These are phyloP conservation scores for Thalia dealbata DNA, from an alignment of 176 grass and related monocot genomes.

Conservation along the genomic window DNA sequence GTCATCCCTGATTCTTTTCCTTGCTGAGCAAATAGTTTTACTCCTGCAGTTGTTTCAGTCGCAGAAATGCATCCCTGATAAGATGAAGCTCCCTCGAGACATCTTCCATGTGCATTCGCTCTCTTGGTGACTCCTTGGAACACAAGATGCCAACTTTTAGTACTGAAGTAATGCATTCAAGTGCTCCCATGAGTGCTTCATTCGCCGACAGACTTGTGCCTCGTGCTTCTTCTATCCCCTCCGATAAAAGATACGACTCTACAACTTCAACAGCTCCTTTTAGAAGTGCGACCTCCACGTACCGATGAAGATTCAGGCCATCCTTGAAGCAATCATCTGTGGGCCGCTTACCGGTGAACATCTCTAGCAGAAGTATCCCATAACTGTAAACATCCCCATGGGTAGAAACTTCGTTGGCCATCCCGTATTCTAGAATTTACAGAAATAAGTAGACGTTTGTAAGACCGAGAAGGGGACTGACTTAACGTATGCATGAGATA, in stretches of 20 bases:
- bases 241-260: neutral
- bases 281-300: neutral
- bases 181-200: neutral
- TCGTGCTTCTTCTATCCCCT: neutral
- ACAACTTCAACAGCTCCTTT: neutral
- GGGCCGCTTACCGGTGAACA: constrained; percentile 31
- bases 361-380: constrained; percentile 29
- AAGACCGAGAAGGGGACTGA: too few relatives aligned
- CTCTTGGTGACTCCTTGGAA: neutral
- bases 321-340: constrained; percentile 25
- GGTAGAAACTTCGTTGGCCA: too few relatives aligned
- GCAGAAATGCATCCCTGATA: neutral
- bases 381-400: constrained; percentile 35
- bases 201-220: neutral
- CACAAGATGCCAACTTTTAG: neutral
- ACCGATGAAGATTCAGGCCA: neutral
- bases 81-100: neutral
- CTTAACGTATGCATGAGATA: too few relatives aligned
- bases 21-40: too few relatives aligned
- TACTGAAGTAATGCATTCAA: neutral
- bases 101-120: neutral
- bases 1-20: too few relatives aligned
- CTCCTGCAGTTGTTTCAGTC: neutral
- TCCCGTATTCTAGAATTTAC: too few relatives aligned
- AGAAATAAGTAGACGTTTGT: too few relatives aligned